Base-by-base conservation (phyloP, 2,329 filamentous ascomycete species). In the Fusarium agapanthi region DNA sequence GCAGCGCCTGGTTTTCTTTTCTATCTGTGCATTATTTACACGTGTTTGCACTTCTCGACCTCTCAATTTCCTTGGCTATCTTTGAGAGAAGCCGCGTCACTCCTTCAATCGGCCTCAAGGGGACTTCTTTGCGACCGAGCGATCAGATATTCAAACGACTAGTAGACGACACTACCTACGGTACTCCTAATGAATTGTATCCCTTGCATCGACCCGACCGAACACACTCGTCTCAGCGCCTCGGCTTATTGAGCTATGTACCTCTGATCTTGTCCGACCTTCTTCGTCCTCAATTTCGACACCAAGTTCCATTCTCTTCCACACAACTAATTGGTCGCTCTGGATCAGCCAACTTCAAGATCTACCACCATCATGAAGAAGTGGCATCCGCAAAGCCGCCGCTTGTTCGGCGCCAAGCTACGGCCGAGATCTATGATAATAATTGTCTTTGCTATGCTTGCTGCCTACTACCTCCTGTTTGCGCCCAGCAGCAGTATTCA, bases 391-490 rank as follows among this genome's bases (percentile, higher is more conserved):
- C 73, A 79, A 48, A 73, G 67, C 35, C 71, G 78, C 62, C 80
- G 79, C 59, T 74, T 77, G 58, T 70, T 80, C 57, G 70, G 78
- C 65, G 74, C 79, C 70, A 78, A 83, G 61, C 79, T 84, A 50
- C 80, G 84, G 65, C 83, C 84, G 60, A 84, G 81, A 75, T 79
- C 82, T 43, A 70, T 87, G 35, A 71, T 86, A 15, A 72, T 86
- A 40, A 76, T 86, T 30, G 78, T 79, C 37, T 64, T 86, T 28
- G 82, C 82, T 35, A 75, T 81, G 40, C 71, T 83, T 26, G 80
- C 82, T n/a, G 79, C 84, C 38, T 87, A 86, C 73, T 84, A 83
- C 74, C 70, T 86, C 47, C 69, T 86, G 26, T 81, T 85, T 67
- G 79, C 78, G 26, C 79, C 82, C 20, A 68, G 75, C 20, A 75